Evolutionary conservation across 495 filamentous ascomycete genomes (phyloP), one percentile per base, ranked within the genome.

Genomic region (Neurospora discreta): DNA sequence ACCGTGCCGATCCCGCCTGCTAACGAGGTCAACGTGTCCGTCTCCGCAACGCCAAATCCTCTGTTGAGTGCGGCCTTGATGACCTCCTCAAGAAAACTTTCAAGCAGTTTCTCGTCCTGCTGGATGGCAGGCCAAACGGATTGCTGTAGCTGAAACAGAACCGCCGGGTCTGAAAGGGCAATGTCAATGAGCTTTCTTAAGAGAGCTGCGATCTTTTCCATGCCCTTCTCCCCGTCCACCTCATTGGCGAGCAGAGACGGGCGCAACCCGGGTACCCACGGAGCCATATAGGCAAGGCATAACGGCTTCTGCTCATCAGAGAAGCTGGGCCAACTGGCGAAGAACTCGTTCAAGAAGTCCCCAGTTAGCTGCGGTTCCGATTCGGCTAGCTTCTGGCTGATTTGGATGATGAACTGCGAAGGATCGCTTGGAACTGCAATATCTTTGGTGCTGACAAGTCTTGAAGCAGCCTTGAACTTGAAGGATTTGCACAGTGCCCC

Each of bases 291-390:
- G 8, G 86, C 84, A 9, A 91, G 81, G 72, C 87, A 89, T 68
- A 90, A 75, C 5, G 89, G 87, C 73, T 89, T 85, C 77, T 91
- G 89, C 69, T 87, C 84, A 13, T 87, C 84, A 33, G 85, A 82
- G 74, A 89, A 89, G 76, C 87, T 88, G 68, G 89, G 88, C 89
- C 89, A 91, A 11, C 89, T 87, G 44, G 89, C 86, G 73, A 90
- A 91, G 74, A 90, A 91, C 77, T 90, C 89, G 38, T 87, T 89
- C 39, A 91, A 73, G 72, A 91, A 90, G 75, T 90, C 89, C 41
- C 83, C 83, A 1, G 89, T 91, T n/a, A 91, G 81, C 75, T 88
- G 88, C 42, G 89, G 88, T 73, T 91, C 87, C 36, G 87, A 84
- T 69, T 79, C 78, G 33, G 89, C 89, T 58, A 91, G 79, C 67